phyloP scores from a whole-genome alignment of 805 yeast species.

The Ogataea parapolymorpha region DNA sequence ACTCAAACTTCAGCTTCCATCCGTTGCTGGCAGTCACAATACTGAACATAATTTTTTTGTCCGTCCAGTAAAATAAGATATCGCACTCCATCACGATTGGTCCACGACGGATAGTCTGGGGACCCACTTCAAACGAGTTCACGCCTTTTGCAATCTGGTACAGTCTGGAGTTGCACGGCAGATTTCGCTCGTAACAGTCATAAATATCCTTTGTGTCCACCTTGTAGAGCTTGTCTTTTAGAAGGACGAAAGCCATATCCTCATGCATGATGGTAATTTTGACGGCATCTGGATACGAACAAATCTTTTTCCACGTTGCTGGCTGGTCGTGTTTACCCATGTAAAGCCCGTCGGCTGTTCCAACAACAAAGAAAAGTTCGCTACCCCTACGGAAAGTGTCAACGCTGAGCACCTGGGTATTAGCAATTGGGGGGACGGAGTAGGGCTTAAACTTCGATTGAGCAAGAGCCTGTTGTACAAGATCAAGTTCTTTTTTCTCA shows the following conservation, averaged over 20 bases:
- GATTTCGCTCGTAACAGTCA: conserved; percentile 49
- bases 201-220: conserved; percentile 61
- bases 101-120: conserved; percentile 59
- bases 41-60: conserved; percentile 42
- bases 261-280: conserved; percentile 60
- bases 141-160: conserved; percentile 39
- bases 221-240: conserved; percentile 57
- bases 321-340: conserved; percentile 42
- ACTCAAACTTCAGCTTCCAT: conserved; percentile 24
- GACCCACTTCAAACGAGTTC: conserved; percentile 63
- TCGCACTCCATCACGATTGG: conserved; percentile 53
- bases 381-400: conserved; percentile 43
- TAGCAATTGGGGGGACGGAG: conserved; percentile 14
- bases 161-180: conserved; percentile 35
- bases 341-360: conserved; percentile 62
- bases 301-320: conserved; percentile 55
- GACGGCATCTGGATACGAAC: conserved; percentile 49
- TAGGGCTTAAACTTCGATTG: conserved; percentile 14
- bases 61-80: conserved; percentile 49
- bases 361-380: conserved; percentile 49
- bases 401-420: conserved; percentile 11
- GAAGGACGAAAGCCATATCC: conserved; percentile 54
- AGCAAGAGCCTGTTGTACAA: conserved; percentile 10
- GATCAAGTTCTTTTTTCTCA: conserved; percentile 14
- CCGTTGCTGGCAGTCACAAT: conserved; percentile 26